Percentiles rank a stretch among this genome's conserved stretches.
Evolutionary conservation across 768 basidiomycete species (phyloP).

Genomic region (Hericium rajendrae): DNA sequence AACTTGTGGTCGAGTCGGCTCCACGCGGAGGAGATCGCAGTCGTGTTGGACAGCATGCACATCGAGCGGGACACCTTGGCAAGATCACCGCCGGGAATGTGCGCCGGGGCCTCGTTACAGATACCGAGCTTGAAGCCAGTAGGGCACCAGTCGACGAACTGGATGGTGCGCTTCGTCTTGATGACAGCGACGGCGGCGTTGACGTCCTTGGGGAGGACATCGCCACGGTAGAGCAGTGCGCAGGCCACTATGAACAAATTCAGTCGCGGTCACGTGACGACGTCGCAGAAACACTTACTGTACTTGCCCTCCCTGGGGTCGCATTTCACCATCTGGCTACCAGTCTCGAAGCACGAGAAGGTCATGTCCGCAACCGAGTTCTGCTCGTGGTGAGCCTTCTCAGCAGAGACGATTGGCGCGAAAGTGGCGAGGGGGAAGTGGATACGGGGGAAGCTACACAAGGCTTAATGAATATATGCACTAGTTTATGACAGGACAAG

Average conservation of each 20-base stretch:
- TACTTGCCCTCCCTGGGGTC: conserved; percentile 76
- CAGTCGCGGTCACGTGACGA: not conserved
- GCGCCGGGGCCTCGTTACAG: conserved; percentile 70
- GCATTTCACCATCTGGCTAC: conserved; percentile 76
- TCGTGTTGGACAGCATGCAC: conserved; percentile 75
- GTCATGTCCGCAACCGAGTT: conserved; percentile 66
- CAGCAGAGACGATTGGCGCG: conserved; percentile 52
- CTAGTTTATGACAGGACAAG: not conserved
- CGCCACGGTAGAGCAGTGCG: conserved; percentile 64
- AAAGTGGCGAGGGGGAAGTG: conserved; percentile 64
- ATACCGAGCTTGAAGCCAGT: conserved; percentile 76
- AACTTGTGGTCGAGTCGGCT: conserved; percentile 73
- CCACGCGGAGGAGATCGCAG: conserved; percentile 67
- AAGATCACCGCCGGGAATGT: conserved; percentile 67
- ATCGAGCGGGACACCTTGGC: conserved; percentile 68
- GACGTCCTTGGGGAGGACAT: conserved; percentile 72
- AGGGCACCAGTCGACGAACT: conserved; percentile 73
- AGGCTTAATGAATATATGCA: too few relatives aligned
- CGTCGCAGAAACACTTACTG: conserved; percentile 29
- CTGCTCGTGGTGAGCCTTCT: conserved; percentile 60
- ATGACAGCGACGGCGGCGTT: conserved; percentile 65
- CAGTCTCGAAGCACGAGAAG: conserved; percentile 66
- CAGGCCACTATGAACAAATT: conserved; percentile 39
- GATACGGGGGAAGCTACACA: conserved; percentile 45
- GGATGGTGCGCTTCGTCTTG: conserved; percentile 73